Evolutionary conservation across 2,329 filamentous ascomycete species (phyloP), one percentile per base, ranked within the genome.

Genomic region (Colletotrichum endophyticum): DNA sequence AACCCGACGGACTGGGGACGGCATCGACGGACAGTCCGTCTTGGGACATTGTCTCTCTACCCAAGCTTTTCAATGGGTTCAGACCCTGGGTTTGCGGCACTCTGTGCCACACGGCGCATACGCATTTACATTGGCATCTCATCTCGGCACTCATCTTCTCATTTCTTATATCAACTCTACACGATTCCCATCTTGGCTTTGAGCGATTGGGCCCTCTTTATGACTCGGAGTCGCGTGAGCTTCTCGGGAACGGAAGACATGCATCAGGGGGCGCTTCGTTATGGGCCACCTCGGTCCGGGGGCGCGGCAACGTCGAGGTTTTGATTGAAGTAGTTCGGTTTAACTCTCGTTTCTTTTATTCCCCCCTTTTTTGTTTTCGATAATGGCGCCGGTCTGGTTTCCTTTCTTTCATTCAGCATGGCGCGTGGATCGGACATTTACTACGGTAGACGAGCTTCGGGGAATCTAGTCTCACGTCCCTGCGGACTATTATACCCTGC

Each of bases 381-480:
- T 22, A 57, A 32, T 19, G 63, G 57, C 59, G 53, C 69, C 36
- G 66, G 70, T 53, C 53, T 70, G 62, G 39, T 64, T 67, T 73
- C 66, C 67, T 76, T 76, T 63, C 72, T 72, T 78, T 73, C 63
- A 70, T 72, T 77, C 66, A 75, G 75, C 75, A 77, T 67, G 75
- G 75, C 75, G 75, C 66, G 75, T 75, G 75, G 72, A 70, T 71
- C 56, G 72, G 66, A 75, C 61, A 75, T 77, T 71, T 71, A 76
- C 72, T 67, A 75, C 56, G 59, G 66, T 76, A 73, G 72, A 75
- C 66, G 66, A 66, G 53, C 53, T 70, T 75, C 63, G 25, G 71
- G 61, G 61, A 49, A 61, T 73, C 36, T 66, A 53, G 71, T 70
- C 72, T 66, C 70, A 53, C 27, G 70, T 72, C 73, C 62, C 57